phyloP scores from a whole-genome alignment of 768 basidiomycete species.

The Cubamyces sp. region DNA sequence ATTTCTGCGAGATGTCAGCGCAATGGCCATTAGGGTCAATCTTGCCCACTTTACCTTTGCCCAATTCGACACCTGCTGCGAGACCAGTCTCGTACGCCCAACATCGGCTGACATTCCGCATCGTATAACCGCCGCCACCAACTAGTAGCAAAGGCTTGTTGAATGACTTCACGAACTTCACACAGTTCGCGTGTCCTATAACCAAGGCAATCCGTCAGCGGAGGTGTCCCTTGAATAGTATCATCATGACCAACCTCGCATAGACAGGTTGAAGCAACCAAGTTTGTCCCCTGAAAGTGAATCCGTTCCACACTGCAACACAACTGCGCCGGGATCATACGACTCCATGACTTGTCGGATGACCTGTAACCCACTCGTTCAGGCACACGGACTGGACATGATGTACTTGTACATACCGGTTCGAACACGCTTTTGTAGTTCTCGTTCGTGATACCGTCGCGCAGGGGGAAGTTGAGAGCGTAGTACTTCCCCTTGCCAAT shows the following conservation, averaged over 20 bases:
- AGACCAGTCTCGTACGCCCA: conserved; percentile 99
- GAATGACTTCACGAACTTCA: conserved; percentile 96
- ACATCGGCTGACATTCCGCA: conserved; percentile 94
- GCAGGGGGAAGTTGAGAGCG: conserved; percentile 90
- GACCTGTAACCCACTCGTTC: conserved; percentile 54
- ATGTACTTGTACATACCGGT: conserved; percentile 60
- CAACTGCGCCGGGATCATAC: conserved; percentile 93
- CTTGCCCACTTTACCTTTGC: conserved; percentile 56
- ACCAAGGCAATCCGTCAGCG: not conserved
- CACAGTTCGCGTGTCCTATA: conserved; percentile 94
- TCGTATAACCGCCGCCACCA: conserved; percentile 98
- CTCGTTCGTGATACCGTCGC: conserved; percentile 95
- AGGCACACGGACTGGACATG: not conserved
- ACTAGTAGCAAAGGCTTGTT: conserved; percentile 91
- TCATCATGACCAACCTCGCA: conserved; percentile 64
- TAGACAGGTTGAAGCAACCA: conserved; percentile 94
- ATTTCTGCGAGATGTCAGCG: conserved; percentile 43
- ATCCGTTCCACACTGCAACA: conserved; percentile 97
- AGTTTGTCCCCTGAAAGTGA: conserved; percentile 96
- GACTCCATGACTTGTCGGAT: conserved; percentile 93
- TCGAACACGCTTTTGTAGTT: conserved; percentile 95
- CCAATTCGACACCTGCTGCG: conserved; percentile 95
- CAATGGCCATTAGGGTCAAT: not conserved
- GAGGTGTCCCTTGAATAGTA: not conserved
- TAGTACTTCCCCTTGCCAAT: conserved; percentile 95